Evolutionary conservation across 192 early-diverging fungal genomes (phyloP).

Genomic region (Paraglomus occultum): DNA sequence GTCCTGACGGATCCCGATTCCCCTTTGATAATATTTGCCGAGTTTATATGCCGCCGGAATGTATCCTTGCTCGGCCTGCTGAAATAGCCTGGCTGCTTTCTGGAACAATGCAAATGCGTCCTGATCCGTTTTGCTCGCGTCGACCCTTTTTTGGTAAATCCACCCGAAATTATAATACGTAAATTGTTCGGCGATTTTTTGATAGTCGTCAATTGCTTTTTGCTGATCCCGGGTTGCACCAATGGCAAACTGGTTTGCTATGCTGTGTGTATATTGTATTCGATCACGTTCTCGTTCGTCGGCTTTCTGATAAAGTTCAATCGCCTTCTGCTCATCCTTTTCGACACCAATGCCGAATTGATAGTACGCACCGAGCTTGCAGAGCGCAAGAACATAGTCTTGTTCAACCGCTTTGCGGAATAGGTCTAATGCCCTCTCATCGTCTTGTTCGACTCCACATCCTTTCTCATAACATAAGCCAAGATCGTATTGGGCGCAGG

Average conservation of each 20-base stretch:
- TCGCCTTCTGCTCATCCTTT: slow-evolving; percentile 46
- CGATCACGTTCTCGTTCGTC: slow-evolving; percentile 70
- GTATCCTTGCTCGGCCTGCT: slow-evolving; percentile 54
- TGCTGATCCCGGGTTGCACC: slow-evolving; percentile 50
- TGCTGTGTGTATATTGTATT: slow-evolving; percentile 79
- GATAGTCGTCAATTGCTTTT: slow-evolving; percentile 50
- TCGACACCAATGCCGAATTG: slow-evolving; percentile 57
- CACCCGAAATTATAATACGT: no score
- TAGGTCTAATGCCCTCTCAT: slow-evolving; percentile 59
- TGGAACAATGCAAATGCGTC: slow-evolving; percentile 57
- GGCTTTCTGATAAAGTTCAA: slow-evolving; percentile 61
- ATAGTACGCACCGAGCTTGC: slow-evolving; percentile 58
- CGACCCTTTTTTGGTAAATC: no score
- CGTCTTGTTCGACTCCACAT: slow-evolving; percentile 65
- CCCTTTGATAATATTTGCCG: slow-evolving; percentile 72
- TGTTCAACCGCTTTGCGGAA: slow-evolving; percentile 54
- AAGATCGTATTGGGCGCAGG: slow-evolving; percentile 67
- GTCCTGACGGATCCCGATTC: slow-evolving; percentile 54
- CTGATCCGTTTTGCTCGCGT: slow-evolving; percentile 9
- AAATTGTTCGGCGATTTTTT: slow-evolving; percentile 51
- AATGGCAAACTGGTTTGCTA: slow-evolving; percentile 76
- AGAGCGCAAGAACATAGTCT: slow-evolving; percentile 54
- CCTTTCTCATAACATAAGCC: slow-evolving; percentile 83
- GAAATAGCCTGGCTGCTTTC: not conserved
- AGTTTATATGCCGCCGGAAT: slow-evolving; percentile 69